phyloP scores from a whole-genome alignment of 2,329 filamentous ascomycete species.

The Diaporthe nobilis region DNA sequence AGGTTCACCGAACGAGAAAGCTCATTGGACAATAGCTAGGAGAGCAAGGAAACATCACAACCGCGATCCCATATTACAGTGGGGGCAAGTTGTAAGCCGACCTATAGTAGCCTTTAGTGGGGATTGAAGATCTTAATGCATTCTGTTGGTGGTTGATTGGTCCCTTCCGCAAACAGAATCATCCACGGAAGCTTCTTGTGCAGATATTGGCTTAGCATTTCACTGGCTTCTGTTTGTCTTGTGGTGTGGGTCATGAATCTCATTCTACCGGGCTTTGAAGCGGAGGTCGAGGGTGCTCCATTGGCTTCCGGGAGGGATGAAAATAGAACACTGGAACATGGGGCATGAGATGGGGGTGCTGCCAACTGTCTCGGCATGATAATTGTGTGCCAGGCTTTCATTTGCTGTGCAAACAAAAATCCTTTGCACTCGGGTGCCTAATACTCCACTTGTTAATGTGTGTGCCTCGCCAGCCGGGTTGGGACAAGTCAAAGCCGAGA shows the following conservation, averaged over 20 bases:
- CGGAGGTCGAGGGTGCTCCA: neutral
- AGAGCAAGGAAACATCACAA: neutral
- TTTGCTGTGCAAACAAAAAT: neutral
- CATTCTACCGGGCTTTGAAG: neutral
- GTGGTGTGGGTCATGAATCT: neutral
- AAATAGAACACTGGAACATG: neutral
- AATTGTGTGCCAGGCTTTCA: neutral
- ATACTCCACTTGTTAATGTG: neutral
- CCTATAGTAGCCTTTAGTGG: neutral
- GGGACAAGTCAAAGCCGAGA: slow-evolving; percentile 5
- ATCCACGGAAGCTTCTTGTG: neutral
- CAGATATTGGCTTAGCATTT: neutral
- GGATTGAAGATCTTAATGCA: neutral
- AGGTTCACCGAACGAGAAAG: neutral
- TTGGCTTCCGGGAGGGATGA: neutral
- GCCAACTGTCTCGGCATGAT: too few relatives aligned
- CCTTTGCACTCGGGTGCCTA: neutral
- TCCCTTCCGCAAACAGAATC: too few relatives aligned
- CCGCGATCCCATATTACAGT: neutral
- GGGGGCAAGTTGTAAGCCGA: neutral
- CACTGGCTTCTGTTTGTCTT: neutral
- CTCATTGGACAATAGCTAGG: neutral
- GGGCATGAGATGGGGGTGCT: too few relatives aligned
- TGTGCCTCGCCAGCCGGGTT: neutral
- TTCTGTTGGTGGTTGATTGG: neutral